Conservation (phyloP, 2,329 filamentous ascomycete species). For the Aspergillus flavus region DNA sequence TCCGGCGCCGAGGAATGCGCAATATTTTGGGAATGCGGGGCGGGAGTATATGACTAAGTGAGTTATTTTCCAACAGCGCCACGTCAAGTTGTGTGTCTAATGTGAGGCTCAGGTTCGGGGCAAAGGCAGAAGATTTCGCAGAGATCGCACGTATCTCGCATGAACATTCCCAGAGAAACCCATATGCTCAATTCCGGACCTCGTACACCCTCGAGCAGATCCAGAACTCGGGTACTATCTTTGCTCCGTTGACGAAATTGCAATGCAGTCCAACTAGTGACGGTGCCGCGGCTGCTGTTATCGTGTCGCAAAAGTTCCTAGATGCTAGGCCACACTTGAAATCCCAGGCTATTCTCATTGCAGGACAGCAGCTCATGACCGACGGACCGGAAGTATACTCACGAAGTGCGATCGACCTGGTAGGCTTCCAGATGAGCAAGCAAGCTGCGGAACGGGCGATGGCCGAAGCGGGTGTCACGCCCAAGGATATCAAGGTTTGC, state of each 20-base stretch:
- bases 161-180: constrained; percentile 86
- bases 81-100: constrained; percentile 24
- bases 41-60: constrained; percentile 91
- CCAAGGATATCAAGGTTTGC: constrained; percentile 76
- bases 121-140: constrained; percentile 80
- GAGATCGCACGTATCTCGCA: constrained; percentile 94
- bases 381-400: constrained; percentile 80
- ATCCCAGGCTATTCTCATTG: constrained; percentile 78
- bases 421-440: constrained; percentile 83
- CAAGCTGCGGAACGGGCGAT: constrained; percentile 69
- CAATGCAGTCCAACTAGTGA: constrained; percentile 97
- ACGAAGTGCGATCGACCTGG: constrained; percentile 76
- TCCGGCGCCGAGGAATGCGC: constrained; percentile 79
- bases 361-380: constrained; percentile 81
- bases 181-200: constrained; percentile 92
- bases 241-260: constrained; percentile 88
- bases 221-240: constrained; percentile 72
- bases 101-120: constrained; percentile 65
- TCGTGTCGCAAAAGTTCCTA: constrained; percentile 86
- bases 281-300: constrained; percentile 81
- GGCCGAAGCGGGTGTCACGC: constrained; percentile 64
- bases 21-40: constrained; percentile 94
- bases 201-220: constrained; percentile 86
- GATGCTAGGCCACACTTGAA: constrained; percentile 78
- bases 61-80: constrained; percentile 24